These are phyloP conservation scores for Fusarium continuum DNA, from an alignment of 2,329 filamentous ascomycete species.

Conservation along the genomic window DNA sequence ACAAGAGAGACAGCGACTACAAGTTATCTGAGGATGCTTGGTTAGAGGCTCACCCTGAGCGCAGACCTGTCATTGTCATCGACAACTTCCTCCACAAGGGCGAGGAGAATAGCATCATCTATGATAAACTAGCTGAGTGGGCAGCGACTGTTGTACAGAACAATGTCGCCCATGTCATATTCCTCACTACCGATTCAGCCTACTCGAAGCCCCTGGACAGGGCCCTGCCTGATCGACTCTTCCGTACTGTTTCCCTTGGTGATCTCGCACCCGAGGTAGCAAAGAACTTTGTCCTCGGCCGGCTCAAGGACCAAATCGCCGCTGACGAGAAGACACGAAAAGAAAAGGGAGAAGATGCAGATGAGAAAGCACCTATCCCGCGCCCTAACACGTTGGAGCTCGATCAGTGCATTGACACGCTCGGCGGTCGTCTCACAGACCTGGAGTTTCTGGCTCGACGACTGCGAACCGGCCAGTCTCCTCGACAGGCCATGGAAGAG, in stretches of 20 bases:
- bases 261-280: slow-evolving; percentile 88
- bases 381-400: slow-evolving; percentile 71
- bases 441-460: slow-evolving; percentile 92
- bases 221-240: slow-evolving; percentile 88
- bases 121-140: slow-evolving; percentile 88
- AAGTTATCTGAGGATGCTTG: slow-evolving; percentile 83
- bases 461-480: slow-evolving; percentile 86
- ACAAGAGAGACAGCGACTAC: slow-evolving; percentile 77
- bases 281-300: slow-evolving; percentile 87
- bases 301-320: slow-evolving; percentile 65
- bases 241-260: slow-evolving; percentile 84
- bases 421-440: slow-evolving; percentile 94
- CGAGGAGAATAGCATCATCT: slow-evolving; percentile 70
- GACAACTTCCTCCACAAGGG: slow-evolving; percentile 91
- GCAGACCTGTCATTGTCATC: slow-evolving; percentile 83
- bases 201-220: slow-evolving; percentile 89
- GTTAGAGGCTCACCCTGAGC: slow-evolving; percentile 88
- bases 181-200: slow-evolving; percentile 88
- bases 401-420: slow-evolving; percentile 79
- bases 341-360: slow-evolving; percentile 39
- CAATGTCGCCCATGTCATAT: slow-evolving; percentile 93
- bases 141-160: slow-evolving; percentile 84
- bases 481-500: slow-evolving; percentile 81
- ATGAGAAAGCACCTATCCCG: slow-evolving; percentile 34
- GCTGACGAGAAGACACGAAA: slow-evolving; percentile 39